A percentile compares a stretch with the other conserved stretches of the same genome.
These are phyloP conservation scores for Ensete glaucum DNA, from an alignment of 176 grass and related monocot species.

Conservation along the genomic window DNA sequence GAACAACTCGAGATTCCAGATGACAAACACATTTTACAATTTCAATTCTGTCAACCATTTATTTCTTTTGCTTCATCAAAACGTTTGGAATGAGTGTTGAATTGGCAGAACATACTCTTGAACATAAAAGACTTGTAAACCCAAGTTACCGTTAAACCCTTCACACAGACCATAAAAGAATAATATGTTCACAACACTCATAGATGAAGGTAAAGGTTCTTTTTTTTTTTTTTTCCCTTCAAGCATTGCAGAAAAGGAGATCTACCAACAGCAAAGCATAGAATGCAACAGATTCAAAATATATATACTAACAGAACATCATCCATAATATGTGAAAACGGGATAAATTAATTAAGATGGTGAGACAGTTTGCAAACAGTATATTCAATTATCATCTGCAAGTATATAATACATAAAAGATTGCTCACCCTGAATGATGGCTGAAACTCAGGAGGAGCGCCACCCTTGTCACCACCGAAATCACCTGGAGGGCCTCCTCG, in stretches of 20 bases:
- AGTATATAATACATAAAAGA: not conserved
- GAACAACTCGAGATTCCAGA: no score
- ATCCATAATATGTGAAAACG: no score
- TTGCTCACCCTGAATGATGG: slow-evolving; percentile 77
- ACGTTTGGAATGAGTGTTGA: not conserved
- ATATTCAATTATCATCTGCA: not conserved
- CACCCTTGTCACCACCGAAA: slow-evolving; percentile 73
- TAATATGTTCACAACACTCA: no score
- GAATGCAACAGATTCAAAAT: no score
- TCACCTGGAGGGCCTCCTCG: slow-evolving; percentile 57
- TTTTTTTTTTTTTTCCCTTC: no score
- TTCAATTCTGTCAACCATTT: not conserved
- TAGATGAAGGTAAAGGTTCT: no score
- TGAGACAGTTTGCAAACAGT: no score
- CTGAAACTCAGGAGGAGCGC: slow-evolving; percentile 81
- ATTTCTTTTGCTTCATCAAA: not conserved
- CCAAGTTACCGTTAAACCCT: not conserved
- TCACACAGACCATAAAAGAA: no score
- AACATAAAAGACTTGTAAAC: not conserved
- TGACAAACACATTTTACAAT: not conserved
- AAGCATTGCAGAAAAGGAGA: no score
- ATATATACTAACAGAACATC: no score
- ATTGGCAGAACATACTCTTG: not conserved
- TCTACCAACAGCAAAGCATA: no score
- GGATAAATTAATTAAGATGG: no score